Evolutionary conservation across 23 red algal species (phyloP).

Genomic region (Gracilaria gracilis): DNA sequence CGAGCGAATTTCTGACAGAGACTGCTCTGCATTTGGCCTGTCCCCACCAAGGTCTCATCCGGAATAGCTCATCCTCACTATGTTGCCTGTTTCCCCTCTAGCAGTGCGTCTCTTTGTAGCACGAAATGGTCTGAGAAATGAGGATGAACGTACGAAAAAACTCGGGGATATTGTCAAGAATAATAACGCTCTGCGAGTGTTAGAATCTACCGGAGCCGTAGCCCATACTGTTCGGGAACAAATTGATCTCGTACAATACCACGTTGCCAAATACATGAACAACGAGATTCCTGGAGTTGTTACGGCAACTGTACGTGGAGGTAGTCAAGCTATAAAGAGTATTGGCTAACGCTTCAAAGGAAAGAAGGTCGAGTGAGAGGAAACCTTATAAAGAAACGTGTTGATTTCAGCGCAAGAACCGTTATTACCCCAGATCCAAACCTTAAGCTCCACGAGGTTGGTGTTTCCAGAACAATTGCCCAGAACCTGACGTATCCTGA

Average conservation of each 20-base stretch:
- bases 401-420: slow-evolving; percentile 97
- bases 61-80: slow-evolving; percentile 92
- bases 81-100: slow-evolving; percentile 92
- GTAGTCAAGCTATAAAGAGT: slow-evolving; percentile 87
- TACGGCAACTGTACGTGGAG: slow-evolving; percentile 80
- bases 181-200: slow-evolving; percentile 89
- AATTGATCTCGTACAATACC: slow-evolving; percentile 90
- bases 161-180: slow-evolving; percentile 97
- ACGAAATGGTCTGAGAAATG: slow-evolving; percentile 89
- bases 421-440: slow-evolving; percentile 97
- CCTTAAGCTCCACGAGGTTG: slow-evolving; percentile 93
- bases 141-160: slow-evolving; percentile 98
- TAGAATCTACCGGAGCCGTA: slow-evolving; percentile 85
- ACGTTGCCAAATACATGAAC: slow-evolving; percentile 99
- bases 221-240: slow-evolving; percentile 89
- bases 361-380: slow-evolving; percentile 98
- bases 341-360: slow-evolving; percentile 97
- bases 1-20: slow-evolving; percentile 84
- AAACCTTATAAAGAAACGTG: slow-evolving; percentile 97
- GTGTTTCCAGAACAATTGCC: slow-evolving; percentile 89
- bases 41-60: slow-evolving; percentile 75
- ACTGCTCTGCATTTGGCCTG: slow-evolving; percentile 81
- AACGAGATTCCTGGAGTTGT: slow-evolving; percentile 91
- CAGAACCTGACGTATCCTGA: slow-evolving; percentile 98
- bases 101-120: slow-evolving; percentile 96